A percentile compares a stretch with the other conserved stretches of the same genome.
Conservation (phyloP, 768 basidiomycete genomes). For the Mycena indigotica region DNA sequence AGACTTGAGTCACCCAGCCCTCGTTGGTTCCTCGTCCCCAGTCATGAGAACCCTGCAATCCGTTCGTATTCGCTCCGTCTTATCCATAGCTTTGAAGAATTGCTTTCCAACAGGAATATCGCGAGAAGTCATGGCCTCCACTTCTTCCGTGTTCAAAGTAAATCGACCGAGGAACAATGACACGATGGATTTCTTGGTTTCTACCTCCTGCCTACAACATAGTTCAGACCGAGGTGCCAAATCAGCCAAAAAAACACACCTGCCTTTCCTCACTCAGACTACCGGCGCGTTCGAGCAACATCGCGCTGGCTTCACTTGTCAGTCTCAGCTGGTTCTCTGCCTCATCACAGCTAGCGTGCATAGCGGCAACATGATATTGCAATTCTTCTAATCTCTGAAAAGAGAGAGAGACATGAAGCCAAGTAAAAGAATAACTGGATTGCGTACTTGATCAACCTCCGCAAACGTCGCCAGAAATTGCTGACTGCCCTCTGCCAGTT, state of each 20-base stretch:
- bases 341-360: constrained; percentile 82
- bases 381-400: constrained; percentile 81
- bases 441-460: constrained; percentile 84
- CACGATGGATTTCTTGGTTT: constrained; percentile 73
- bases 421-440: constrained; percentile 3
- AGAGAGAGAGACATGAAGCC: constrained; percentile 7
- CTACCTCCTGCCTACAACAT: constrained; percentile 64
- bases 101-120: constrained; percentile 72
- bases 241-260: constrained; percentile 40
- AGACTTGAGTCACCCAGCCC: constrained; percentile 78
- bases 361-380: constrained; percentile 73
- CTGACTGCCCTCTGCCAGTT: constrained; percentile 78
- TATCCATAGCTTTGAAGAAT: constrained; percentile 88
- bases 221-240: too few species aligned
- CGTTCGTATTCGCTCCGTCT: constrained; percentile 75
- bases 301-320: constrained; percentile 76
- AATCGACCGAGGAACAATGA: constrained; percentile 81
- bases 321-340: constrained; percentile 75
- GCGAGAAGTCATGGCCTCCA: constrained; percentile 72
- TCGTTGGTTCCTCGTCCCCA: constrained; percentile 78
- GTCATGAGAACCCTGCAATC: constrained; percentile 88
- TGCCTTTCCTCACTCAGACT: constrained; percentile 73
- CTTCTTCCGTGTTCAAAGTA: constrained; percentile 75
- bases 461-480: constrained; percentile 84
- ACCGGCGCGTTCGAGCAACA: constrained; percentile 80